Evolutionary conservation across 2,329 filamentous ascomycete species (phyloP).

Genomic region (Venturiaceae sp.): DNA sequence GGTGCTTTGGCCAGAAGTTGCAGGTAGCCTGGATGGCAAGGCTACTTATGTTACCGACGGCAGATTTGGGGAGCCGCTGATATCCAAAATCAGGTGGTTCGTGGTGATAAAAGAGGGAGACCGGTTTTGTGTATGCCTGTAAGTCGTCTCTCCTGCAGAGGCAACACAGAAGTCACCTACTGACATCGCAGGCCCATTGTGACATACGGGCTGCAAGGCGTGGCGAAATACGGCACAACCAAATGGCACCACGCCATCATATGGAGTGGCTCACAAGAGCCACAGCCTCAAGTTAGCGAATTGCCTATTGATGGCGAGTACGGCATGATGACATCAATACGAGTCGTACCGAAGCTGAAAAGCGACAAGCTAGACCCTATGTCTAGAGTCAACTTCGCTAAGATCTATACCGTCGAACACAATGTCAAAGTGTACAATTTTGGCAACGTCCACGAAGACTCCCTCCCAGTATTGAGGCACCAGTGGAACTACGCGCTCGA

Average conservation of each 20-base stretch:
- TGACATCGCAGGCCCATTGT: constrained; percentile 13
- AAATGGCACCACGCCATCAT: constrained; percentile 16
- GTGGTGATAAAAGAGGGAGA: constrained; percentile 13
- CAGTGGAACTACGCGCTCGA: constrained; percentile 11
- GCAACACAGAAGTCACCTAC: background rate
- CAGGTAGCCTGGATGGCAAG: constrained; percentile 2
- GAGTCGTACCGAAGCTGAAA: constrained; percentile 8
- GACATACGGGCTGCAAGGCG: constrained; percentile 14
- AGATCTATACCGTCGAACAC: constrained; percentile 19
- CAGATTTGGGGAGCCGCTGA: constrained; percentile 8
- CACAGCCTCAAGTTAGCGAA: background rate
- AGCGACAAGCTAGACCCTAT: constrained; percentile 13
- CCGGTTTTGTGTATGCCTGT: constrained; percentile 13
- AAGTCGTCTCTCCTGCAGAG: no score
- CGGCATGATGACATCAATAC: constrained; percentile 10
- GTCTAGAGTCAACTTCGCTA: constrained; percentile 17
- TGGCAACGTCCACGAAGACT: constrained; percentile 12
- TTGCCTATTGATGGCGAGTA: background rate
- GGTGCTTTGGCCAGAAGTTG: constrained; percentile 12
- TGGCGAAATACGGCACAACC: constrained; percentile 10
- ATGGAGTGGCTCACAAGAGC: background rate
- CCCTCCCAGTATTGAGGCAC: constrained; percentile 5
- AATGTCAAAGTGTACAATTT: constrained; percentile 20
- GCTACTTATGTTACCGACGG: constrained; percentile 10
- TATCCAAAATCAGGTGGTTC: constrained; percentile 15